These are phyloP conservation scores for Platanthera zijinensis DNA, from an alignment of 106 monocot species.

Conservation along the genomic window DNA sequence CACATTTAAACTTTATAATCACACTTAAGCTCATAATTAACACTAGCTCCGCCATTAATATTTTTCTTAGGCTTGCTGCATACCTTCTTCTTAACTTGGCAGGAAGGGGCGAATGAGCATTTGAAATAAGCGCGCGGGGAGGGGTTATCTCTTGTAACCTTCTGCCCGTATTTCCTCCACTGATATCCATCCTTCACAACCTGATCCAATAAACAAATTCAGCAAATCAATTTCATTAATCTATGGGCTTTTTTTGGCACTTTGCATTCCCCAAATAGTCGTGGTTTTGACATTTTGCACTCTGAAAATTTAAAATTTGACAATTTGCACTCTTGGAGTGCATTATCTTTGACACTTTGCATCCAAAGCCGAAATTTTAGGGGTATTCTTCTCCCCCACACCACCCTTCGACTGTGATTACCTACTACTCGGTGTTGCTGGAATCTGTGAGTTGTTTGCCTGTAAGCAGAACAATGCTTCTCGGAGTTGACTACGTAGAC, in stretches of 20 bases:
- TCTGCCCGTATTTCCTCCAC: slow-evolving; percentile 30
- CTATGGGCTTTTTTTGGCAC: background rate
- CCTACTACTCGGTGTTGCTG: no score
- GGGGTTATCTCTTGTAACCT: slow-evolving; percentile 23
- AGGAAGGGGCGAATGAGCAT: slow-evolving; percentile 22
- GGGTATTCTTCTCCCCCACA: no score
- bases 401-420: no score
- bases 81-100: slow-evolving; percentile 26
- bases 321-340: no score
- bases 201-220: background rate
- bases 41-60: background rate
- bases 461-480: no score
- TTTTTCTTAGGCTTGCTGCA: background rate
- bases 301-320: no score
- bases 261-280: no score
- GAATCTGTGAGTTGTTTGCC: no score
- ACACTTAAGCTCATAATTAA: background rate
- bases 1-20: background rate
- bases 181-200: slow-evolving; percentile 24
- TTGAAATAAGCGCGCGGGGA: slow-evolving; percentile 22
- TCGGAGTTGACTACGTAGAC: no score
- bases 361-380: no score
- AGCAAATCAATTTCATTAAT: background rate
- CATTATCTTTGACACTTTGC: no score
- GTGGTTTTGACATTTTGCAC: no score